These are phyloP conservation scores for Linanthus parryae DNA, from an alignment of 148 eudicot genomes.

Conservation along the genomic window DNA sequence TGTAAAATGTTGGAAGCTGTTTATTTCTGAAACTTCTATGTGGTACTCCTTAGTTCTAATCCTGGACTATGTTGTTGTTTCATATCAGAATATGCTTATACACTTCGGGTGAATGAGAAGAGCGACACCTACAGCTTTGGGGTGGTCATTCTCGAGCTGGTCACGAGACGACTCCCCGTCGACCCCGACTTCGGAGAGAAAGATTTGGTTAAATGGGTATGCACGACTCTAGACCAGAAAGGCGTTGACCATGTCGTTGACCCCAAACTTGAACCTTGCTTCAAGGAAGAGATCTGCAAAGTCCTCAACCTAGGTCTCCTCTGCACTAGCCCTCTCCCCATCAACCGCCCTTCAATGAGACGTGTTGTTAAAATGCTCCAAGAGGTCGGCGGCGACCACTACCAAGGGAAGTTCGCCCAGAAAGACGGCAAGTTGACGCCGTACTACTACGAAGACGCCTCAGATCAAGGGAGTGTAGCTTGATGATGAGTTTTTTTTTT, in stretches of 20 bases:
- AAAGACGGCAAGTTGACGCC: constrained; percentile 84
- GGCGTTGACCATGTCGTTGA: constrained; percentile 72
- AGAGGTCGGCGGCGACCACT: constrained; percentile 50
- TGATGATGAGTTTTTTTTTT: constrained; percentile 18
- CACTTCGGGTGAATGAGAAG: constrained; percentile 92
- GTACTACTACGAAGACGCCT: constrained; percentile 75
- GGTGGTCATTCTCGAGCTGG: constrained; percentile 71
- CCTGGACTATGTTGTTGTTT: neutral
- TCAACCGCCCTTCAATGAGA: constrained; percentile 90
- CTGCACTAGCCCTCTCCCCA: constrained; percentile 84
- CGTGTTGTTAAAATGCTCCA: constrained; percentile 80
- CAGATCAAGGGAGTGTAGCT: constrained; percentile 76
- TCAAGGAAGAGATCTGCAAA: constrained; percentile 73
- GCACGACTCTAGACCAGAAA: constrained; percentile 77
- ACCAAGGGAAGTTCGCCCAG: constrained; percentile 17
- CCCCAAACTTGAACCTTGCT: constrained; percentile 68
- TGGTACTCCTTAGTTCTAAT: too few relatives aligned
- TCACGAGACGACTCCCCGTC: constrained; percentile 68
- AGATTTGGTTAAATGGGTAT: constrained; percentile 96
- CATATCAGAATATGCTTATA: constrained; percentile 83
- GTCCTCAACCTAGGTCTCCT: constrained; percentile 76
- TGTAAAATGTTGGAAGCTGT: too few relatives aligned
- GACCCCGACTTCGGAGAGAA: constrained; percentile 93
- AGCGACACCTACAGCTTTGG: constrained; percentile 95
- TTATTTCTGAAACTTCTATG: too few relatives aligned